These are phyloP conservation scores for Aspergillus tamarii DNA, from an alignment of 2,329 filamentous ascomycete species.

Conservation along the genomic window DNA sequence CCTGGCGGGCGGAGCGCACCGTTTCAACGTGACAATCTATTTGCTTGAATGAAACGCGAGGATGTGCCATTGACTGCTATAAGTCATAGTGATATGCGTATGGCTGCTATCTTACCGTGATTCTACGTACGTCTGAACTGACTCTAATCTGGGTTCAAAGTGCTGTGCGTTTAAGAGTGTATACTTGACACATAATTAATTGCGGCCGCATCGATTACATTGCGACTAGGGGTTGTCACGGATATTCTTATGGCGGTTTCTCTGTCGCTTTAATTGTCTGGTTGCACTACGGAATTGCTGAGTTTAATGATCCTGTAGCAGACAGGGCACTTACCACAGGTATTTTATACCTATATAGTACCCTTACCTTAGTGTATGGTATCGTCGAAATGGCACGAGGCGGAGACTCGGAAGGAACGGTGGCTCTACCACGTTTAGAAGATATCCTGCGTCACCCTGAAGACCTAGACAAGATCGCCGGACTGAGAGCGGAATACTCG, in stretches of 20 bases:
- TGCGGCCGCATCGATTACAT: background rate
- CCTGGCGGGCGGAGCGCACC: background rate
- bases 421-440: slow-evolving; percentile 74
- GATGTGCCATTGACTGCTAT: background rate
- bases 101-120: background rate
- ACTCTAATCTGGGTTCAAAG: background rate
- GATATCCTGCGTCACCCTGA: slow-evolving; percentile 94
- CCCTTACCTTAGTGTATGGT: background rate
- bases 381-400: slow-evolving; percentile 38
- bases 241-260: background rate
- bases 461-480: slow-evolving; percentile 92
- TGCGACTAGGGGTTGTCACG: background rate
- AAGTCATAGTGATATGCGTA: background rate
- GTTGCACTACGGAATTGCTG: too few species aligned
- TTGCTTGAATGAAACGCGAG: background rate
- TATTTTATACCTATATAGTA: background rate
- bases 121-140: background rate
- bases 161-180: slow-evolving; percentile 15
- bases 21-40: slow-evolving; percentile 4
- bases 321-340: background rate
- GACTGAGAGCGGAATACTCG: slow-evolving; percentile 86
- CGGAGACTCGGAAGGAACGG: slow-evolving; percentile 58
- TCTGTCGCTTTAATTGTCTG: background rate
- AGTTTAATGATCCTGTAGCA: background rate
- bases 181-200: background rate